Conservation (phyloP, 768 basidiomycete genomes). For the Tremella fuciformis region DNA sequence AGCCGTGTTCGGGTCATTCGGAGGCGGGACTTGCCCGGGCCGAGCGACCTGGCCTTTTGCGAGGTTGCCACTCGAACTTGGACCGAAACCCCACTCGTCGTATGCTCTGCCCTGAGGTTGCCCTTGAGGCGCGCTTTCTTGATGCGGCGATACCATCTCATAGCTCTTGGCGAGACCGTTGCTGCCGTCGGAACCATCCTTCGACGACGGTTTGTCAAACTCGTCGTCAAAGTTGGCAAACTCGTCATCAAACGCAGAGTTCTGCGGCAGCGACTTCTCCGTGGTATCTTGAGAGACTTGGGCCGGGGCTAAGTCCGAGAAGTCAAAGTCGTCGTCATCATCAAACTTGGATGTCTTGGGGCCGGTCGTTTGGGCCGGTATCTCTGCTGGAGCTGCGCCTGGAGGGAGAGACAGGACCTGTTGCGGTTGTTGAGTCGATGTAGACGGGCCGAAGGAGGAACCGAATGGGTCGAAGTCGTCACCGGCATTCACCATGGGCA, state of each 20-base stretch:
- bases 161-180: slow-evolving; percentile 35
- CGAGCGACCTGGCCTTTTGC: neutral
- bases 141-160: slow-evolving; percentile 44
- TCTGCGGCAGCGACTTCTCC: slow-evolving; percentile 13
- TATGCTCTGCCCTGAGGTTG: slow-evolving; percentile 1
- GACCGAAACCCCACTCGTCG: slow-evolving; percentile 37
- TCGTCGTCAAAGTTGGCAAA: slow-evolving; percentile 53
- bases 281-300: slow-evolving; percentile 16
- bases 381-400: slow-evolving; percentile 10
- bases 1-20: neutral
- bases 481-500: slow-evolving; percentile 1
- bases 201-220: slow-evolving; percentile 40
- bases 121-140: neutral
- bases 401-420: neutral
- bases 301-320: slow-evolving; percentile 43
- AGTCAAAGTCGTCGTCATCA: slow-evolving; percentile 50
- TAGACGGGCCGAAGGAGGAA: slow-evolving; percentile 9
- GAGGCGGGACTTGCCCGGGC: slow-evolving; percentile 13
- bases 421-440: neutral
- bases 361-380: slow-evolving; percentile 30
- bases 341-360: slow-evolving; percentile 7
- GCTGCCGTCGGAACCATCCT: slow-evolving; percentile 16
- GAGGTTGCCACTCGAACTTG: neutral
- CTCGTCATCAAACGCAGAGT: slow-evolving; percentile 47
- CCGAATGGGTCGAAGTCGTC: slow-evolving; percentile 42